These are phyloP conservation scores for Pterocarpus santalinus DNA, from an alignment of 306 rosid species.

Conservation along the genomic window DNA sequence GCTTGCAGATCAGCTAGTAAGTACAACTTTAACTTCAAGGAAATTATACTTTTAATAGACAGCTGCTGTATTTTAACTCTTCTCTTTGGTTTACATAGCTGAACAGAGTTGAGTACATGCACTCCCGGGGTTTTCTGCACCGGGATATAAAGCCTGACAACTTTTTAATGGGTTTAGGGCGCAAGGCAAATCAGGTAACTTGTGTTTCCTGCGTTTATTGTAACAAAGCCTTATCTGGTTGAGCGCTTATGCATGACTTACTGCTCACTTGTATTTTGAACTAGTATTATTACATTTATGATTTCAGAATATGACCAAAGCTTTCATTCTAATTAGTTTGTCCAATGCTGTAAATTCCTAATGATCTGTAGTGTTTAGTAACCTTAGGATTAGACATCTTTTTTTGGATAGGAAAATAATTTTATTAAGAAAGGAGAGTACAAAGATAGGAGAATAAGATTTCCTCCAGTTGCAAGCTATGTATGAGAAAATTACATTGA, in stretches of 20 bases:
- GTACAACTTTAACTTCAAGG: conserved; percentile 48
- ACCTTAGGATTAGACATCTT: neutral
- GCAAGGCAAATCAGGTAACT: conserved; percentile 96
- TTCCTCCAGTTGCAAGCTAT: no score
- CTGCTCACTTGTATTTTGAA: conserved; percentile 22
- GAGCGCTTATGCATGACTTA: conserved; percentile 19
- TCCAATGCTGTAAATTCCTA: conserved; percentile 8
- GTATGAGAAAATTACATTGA: no score
- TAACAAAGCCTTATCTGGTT: conserved; percentile 22
- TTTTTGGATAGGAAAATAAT: neutral
- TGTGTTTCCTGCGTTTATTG: conserved; percentile 25
- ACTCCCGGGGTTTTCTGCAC: conserved; percentile 94
- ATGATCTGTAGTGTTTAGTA: neutral
- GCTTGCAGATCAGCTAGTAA: conserved; percentile 99
- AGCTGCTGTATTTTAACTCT: conserved; percentile 46
- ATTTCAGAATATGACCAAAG: conserved; percentile 23
- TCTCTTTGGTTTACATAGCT: conserved; percentile 59
- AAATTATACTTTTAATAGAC: conserved; percentile 15
- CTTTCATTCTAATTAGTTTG: neutral
- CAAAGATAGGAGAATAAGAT: no score
- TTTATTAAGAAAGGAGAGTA: no score
- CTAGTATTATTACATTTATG: conserved; percentile 4
- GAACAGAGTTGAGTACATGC: conserved; percentile 98
- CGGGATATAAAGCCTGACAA: conserved; percentile 99
- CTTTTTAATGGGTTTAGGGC: conserved; percentile 98